Conservation (phyloP, 164 flowering plant species). For the Saururus chinensis region DNA sequence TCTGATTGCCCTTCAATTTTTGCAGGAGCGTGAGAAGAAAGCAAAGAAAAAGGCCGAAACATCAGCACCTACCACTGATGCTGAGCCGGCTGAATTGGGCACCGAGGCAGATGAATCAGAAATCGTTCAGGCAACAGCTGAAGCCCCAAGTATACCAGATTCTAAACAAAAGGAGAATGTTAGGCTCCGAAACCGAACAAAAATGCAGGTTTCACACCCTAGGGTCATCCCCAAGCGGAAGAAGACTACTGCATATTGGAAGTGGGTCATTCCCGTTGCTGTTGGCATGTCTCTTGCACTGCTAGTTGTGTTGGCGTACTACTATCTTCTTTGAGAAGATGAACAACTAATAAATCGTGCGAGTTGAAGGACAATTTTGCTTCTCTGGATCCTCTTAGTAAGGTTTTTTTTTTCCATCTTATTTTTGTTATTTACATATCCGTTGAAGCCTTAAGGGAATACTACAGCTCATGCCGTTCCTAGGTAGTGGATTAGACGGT, state of each 20-base stretch:
- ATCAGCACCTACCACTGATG: slow-evolving; percentile 13
- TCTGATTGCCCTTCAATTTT: not conserved
- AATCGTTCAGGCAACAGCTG: slow-evolving; percentile 20
- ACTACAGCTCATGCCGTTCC: too few species aligned
- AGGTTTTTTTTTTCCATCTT: too few species aligned
- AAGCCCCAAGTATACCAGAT: slow-evolving; percentile 30
- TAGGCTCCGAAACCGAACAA: slow-evolving; percentile 36
- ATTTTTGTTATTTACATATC: too few species aligned
- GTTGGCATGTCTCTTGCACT: slow-evolving; percentile 19
- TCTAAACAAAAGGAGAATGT: slow-evolving; percentile 36
- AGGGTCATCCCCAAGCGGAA: slow-evolving; percentile 58
- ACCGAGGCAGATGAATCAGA: slow-evolving; percentile 33
- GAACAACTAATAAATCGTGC: not conserved
- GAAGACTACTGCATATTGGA: slow-evolving; percentile 60
- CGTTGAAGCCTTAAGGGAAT: too few species aligned
- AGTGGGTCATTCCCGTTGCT: slow-evolving; percentile 49
- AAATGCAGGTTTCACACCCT: slow-evolving; percentile 47
- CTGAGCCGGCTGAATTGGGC: slow-evolving; percentile 28
- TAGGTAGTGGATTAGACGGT: too few species aligned
- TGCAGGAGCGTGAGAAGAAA: slow-evolving; percentile 78
- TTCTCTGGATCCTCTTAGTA: too few species aligned
- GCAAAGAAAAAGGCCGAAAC: slow-evolving; percentile 59
- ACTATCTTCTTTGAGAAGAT: slow-evolving; percentile 29
- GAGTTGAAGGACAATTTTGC: slow-evolving; percentile 1
- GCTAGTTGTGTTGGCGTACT: slow-evolving; percentile 34